Base-by-base conservation (phyloP, 129 eudicot genomes). In the Centella asiatica region DNA sequence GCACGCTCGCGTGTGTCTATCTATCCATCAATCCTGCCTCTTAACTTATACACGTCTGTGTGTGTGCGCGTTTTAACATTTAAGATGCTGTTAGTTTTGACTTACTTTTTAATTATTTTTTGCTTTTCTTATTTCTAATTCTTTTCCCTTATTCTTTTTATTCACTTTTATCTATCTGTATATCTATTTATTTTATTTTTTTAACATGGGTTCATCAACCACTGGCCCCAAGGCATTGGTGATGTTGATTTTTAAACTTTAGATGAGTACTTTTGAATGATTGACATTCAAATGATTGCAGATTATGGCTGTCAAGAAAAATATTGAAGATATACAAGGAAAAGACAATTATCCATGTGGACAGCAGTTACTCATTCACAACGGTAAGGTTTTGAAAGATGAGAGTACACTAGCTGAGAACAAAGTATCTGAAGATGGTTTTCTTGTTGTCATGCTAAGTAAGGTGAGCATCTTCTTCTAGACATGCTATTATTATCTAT, bases 371-470 rank as follows among this genome's bases (percentile, higher is more conserved):
- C 55, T 93, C 76, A 93, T 93, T 72, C 87, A 87, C 71, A 87
- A 82, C 74, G 99, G 96, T 26, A 93, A 93, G 77, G 99, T 93
- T 53, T 54, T 93, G 79, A 93, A 93, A 76, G 99, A 93, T 60
- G 96, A 85, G 76, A 85, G 86, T 69, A 87, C 99, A 20, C 75
- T 93, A 75, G 66, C 80, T 27, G 95, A 93, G 65, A 93, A 85
- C 76, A 93, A 84, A 72, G 86, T 93, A 57, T 74, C 95, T 2
- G 95, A 93, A 65, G 95, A 93, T 84, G 96, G 95, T 46, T 93
- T 87, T 78, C 90, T 93, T 39, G 99, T 93, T 59, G 96, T 93
- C 70, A 93, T 93, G 99, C 92, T 93, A 47, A 85, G 95, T 75
- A 93, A 93, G 96, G 99, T 93, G 84, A 51, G 19, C 64, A 24